phyloP scores from a whole-genome alignment of 2,329 filamentous ascomycete species.

The Fusarium secorum region DNA sequence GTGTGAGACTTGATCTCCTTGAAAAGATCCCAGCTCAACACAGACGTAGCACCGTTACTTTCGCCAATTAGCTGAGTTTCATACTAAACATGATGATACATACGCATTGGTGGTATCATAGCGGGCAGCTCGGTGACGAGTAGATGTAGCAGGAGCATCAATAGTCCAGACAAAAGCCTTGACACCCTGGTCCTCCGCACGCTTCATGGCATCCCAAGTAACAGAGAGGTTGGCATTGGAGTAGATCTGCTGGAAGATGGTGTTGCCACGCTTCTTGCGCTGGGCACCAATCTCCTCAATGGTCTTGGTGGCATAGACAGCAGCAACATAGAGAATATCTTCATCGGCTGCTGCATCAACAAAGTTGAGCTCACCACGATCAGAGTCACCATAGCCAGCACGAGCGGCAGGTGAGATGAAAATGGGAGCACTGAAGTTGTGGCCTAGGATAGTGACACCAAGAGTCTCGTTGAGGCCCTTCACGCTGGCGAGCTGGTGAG shows the following conservation, averaged over 20 bases:
- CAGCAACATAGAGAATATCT: slow-evolving; percentile 55
- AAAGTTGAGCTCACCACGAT: slow-evolving; percentile 56
- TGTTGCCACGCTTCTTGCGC: slow-evolving; percentile 38
- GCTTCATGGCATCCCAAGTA: slow-evolving; percentile 45
- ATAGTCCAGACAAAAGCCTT: slow-evolving; percentile 52
- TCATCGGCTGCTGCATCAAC: slow-evolving; percentile 54
- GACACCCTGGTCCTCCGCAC: slow-evolving; percentile 45
- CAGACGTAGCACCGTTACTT: slow-evolving; percentile 22
- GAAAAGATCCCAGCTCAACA: slow-evolving; percentile 38
- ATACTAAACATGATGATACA: neutral
- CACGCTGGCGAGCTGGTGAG: slow-evolving; percentile 46
- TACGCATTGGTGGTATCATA: slow-evolving; percentile 40
- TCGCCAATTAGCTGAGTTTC: too few relatives aligned
- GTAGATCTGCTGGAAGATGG: slow-evolving; percentile 49
- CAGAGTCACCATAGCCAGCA: slow-evolving; percentile 53
- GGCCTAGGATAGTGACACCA: slow-evolving; percentile 54
- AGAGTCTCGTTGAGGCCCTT: slow-evolving; percentile 47
- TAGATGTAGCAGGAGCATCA: slow-evolving; percentile 40
- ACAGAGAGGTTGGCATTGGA: slow-evolving; percentile 46
- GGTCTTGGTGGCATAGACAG: slow-evolving; percentile 45
- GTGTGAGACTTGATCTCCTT: slow-evolving; percentile 45
- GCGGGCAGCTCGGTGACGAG: slow-evolving; percentile 38
- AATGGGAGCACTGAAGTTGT: slow-evolving; percentile 58
- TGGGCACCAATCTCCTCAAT: slow-evolving; percentile 47
- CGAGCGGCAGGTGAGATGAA: slow-evolving; percentile 58